A percentile compares a stretch with the other conserved stretches of the same genome.
These are phyloP conservation scores for Orbilia javanica DNA, from an alignment of 2,329 filamentous ascomycete genomes.

Conservation along the genomic window DNA sequence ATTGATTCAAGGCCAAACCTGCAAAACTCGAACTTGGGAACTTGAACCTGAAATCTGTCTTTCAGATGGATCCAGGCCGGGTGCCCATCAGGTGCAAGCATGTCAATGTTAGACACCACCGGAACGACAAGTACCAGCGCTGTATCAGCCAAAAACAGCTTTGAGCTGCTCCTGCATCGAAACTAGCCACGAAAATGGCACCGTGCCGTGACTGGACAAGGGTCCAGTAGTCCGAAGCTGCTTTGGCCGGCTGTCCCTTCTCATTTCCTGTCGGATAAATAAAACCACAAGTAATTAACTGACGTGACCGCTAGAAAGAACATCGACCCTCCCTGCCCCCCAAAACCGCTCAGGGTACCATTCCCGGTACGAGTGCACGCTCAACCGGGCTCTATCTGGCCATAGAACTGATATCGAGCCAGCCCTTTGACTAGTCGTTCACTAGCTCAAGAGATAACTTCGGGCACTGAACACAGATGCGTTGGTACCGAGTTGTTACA, in stretches of 20 bases:
- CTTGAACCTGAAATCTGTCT: slow-evolving; percentile 8
- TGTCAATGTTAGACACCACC: slow-evolving; percentile 10
- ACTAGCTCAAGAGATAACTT: neutral
- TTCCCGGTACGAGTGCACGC: slow-evolving; percentile 15
- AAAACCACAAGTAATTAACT: slow-evolving; percentile 21
- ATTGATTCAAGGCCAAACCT: neutral
- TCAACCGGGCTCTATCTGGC: slow-evolving; percentile 9
- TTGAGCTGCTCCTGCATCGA: slow-evolving; percentile 40
- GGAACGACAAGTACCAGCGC: slow-evolving; percentile 30
- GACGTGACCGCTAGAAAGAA: slow-evolving; percentile 53
- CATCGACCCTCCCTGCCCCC: slow-evolving; percentile 25
- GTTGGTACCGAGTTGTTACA: slow-evolving; percentile 13
- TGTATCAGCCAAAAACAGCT: slow-evolving; percentile 33
- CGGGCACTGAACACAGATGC: slow-evolving; percentile 1
- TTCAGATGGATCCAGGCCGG: slow-evolving; percentile 1
- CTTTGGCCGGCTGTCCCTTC: slow-evolving; percentile 50
- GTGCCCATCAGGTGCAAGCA: slow-evolving; percentile 4
- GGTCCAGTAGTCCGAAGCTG: slow-evolving; percentile 28
- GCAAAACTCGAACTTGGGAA: neutral
- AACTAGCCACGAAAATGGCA: slow-evolving; percentile 54
- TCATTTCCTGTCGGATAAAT: slow-evolving; percentile 59
- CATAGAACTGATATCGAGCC: neutral
- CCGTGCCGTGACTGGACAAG: slow-evolving; percentile 44
- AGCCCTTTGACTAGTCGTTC: neutral
- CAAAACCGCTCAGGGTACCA: slow-evolving; percentile 4